Evolutionary conservation across 2,329 filamentous ascomycete genomes (phyloP), one percentile per base, ranked within the genome.

Genomic region (Dryadomyces quercus-mongolicae): DNA sequence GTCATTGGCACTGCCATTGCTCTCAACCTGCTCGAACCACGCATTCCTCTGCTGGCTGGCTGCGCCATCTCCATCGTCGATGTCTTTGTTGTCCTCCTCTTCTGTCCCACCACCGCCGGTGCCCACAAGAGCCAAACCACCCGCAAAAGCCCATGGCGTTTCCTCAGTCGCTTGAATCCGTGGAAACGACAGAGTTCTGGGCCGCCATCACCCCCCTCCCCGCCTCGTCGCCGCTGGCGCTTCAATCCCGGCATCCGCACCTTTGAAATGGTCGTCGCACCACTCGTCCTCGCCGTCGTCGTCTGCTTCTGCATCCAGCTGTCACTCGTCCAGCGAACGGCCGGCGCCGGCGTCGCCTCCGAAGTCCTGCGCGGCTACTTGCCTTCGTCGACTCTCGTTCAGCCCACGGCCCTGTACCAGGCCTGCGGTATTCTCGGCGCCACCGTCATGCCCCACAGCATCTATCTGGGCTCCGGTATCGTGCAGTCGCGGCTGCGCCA

Each of bases 401-500:
- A 85, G 63, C 73, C 75, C 1, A 62, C 81, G 62, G 83, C 75
- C 68, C 59, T 69, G 0, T 87, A 86, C 63, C 82, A 86, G 66
- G 78, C 85, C 1, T 90, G 86, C 58, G 86, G 86, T 52, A 90
- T 90, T 55, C 72, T 90, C 0, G 86, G 86, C 2, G 86, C 86
- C 3, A 90, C 86, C 0, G 84, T 86, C 22, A 85, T 86, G 82
- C 82, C 82, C 5, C 82, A 85, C 61, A 82, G 78, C 52, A 68
- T 87, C 3, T 87, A 82, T 60, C 73, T 88, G 3, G 84, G 84
- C 21, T 84, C 80, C 5, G 84, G 83, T 8, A 81, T 87, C 44
- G 81, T 86, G 1, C 83, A 86, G 64, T 72, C 81, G 7, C 79
- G 84, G 2, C 76, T 88, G 2, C 72, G 73, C 21, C 80, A 84